Conservation (phyloP, 164 flowering plant species). For the Aristolochia californica region DNA sequence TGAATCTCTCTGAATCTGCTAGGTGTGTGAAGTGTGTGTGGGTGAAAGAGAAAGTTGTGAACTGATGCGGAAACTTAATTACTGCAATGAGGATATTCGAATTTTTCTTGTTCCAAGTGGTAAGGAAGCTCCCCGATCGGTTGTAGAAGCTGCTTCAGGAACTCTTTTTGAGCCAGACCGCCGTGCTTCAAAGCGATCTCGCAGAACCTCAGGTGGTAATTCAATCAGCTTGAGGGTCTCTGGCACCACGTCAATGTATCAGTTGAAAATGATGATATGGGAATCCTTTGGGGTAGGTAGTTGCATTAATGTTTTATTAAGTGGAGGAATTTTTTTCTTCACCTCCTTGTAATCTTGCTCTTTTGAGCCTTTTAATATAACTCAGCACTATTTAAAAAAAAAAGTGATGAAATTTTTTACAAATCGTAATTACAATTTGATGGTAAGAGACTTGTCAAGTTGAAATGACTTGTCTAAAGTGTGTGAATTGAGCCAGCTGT, state of each 20-base stretch:
- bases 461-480: no score
- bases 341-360: no score
- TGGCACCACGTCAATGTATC: slow-evolving; percentile 77
- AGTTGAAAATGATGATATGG: slow-evolving; percentile 99
- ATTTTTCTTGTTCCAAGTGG: slow-evolving; percentile 59
- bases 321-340: no score
- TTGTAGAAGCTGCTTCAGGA: slow-evolving; percentile 79
- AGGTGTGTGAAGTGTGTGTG: slow-evolving; percentile 89
- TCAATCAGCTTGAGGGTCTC: slow-evolving; percentile 66
- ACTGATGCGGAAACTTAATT: slow-evolving; percentile 69
- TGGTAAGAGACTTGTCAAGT: no score
- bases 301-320: neutral
- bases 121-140: slow-evolving; percentile 80
- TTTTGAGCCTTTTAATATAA: no score
- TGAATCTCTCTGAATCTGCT: neutral
- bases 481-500: no score
- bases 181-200: slow-evolving; percentile 76
- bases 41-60: slow-evolving; percentile 87
- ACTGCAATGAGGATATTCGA: slow-evolving; percentile 59
- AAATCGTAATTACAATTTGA: neutral
- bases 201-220: slow-evolving; percentile 58
- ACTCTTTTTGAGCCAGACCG: slow-evolving; percentile 55
- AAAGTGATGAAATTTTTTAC: no score
- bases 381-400: no score
- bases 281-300: slow-evolving; percentile 89